Conservation (phyloP, 345 rosid genomes). For the Euphorbia lathyris region DNA sequence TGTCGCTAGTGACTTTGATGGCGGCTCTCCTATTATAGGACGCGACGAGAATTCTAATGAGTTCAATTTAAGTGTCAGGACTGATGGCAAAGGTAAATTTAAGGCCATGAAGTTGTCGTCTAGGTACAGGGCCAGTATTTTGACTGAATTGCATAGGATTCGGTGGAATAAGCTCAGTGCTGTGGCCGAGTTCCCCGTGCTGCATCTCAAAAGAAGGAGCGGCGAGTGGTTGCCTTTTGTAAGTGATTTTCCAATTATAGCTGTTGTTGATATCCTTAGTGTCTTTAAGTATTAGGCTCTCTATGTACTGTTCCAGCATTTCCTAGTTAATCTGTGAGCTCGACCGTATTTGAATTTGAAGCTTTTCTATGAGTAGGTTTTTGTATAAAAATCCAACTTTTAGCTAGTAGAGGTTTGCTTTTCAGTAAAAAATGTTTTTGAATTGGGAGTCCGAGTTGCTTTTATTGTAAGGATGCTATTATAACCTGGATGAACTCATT, state of each 20-base stretch:
- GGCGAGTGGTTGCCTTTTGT: conserved; percentile 84
- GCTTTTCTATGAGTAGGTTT: neutral
- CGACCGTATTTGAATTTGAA: neutral
- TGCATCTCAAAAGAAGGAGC: conserved; percentile 68
- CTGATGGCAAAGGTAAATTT: conserved; percentile 89
- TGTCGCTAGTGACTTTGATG: conserved; percentile 62
- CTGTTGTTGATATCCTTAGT: neutral
- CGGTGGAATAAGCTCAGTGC: conserved; percentile 62
- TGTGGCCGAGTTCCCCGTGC: conserved; percentile 75
- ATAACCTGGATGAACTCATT: neutral
- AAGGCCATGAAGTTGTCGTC: conserved; percentile 84
- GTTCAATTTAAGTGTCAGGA: conserved; percentile 74
- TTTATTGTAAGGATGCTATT: neutral
- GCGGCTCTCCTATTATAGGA: conserved; percentile 61
- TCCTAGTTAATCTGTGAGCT: neutral
- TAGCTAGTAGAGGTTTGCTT: neutral
- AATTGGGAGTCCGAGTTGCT: neutral
- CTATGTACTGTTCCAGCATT: neutral
- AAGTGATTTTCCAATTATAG: conserved; percentile 32
- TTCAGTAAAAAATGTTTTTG: neutral
- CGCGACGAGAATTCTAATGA: conserved; percentile 72
- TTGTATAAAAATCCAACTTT: neutral
- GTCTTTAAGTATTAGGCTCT: neutral
- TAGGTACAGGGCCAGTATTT: conserved; percentile 61
- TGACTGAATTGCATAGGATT: conserved; percentile 78